Conservation (phyloP, 2,329 filamentous ascomycete species). For the Zasmidium citrigriseum region DNA sequence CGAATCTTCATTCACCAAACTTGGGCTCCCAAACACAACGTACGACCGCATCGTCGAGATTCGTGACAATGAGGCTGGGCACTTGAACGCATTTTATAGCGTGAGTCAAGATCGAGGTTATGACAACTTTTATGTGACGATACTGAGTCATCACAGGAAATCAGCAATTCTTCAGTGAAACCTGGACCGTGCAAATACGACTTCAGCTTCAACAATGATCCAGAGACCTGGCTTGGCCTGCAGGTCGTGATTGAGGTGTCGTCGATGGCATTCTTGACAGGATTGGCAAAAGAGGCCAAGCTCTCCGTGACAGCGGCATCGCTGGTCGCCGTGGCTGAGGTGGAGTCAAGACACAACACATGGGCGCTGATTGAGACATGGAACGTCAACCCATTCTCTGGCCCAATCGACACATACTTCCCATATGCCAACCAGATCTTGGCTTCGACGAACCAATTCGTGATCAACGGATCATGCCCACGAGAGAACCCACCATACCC, state of each 20-base stretch:
- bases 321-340: not conserved
- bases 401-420: not conserved
- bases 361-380: slow-evolving; percentile 1
- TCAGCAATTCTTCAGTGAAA: slow-evolving; percentile 45
- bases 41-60: not conserved
- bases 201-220: slow-evolving; percentile 4
- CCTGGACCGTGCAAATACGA: slow-evolving; percentile 37
- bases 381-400: slow-evolving; percentile 1
- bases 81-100: slow-evolving; percentile 33
- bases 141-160: slow-evolving; percentile 31
- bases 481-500: slow-evolving; percentile 31
- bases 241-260: slow-evolving; percentile 1
- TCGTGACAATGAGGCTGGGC: slow-evolving; percentile 41
- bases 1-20: not conserved
- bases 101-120: slow-evolving; percentile 20
- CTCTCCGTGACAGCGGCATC: not conserved
- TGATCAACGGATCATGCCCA: not conserved
- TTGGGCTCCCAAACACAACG: not conserved
- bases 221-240: slow-evolving; percentile 5
- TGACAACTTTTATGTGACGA: not conserved
- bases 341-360: slow-evolving; percentile 1
- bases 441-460: not conserved
- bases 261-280: not conserved
- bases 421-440: slow-evolving; percentile 3
- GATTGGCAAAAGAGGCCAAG: not conserved